Percentiles rank a stretch among this genome's conserved stretches.
phyloP scores from a whole-genome alignment of 78 protist genomes.

The Dictyostelium capitatum region DNA sequence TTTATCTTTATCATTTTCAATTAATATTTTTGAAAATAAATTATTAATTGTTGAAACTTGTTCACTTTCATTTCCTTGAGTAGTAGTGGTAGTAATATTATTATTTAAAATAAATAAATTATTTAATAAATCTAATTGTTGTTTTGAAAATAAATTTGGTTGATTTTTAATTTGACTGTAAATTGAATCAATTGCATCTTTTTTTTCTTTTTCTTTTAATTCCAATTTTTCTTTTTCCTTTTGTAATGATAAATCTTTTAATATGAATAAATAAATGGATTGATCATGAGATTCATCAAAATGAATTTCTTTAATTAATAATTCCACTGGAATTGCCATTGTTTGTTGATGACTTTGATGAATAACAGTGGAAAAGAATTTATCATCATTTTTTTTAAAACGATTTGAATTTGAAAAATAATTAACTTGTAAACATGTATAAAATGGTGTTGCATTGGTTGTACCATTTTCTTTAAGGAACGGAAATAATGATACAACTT shows the following conservation, averaged over 20 bases:
- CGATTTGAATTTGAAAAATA: not conserved
- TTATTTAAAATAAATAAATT: not conserved
- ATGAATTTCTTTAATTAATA: conserved; percentile 25
- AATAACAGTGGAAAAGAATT: conserved; percentile 3
- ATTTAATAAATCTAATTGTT: conserved; percentile 3
- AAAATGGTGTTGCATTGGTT: not conserved
- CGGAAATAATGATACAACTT: conserved; percentile 20
- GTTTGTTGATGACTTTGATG: not conserved
- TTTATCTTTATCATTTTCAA: not conserved
- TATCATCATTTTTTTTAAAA: not conserved
- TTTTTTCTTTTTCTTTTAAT: not conserved
- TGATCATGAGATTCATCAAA: not conserved
- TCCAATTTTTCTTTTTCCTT: not conserved
- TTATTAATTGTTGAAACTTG: not conserved
- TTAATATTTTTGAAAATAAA: not conserved
- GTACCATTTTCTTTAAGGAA: conserved; percentile 2
- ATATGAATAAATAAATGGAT: not conserved
- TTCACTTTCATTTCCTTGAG: not conserved
- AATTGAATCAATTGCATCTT: not conserved
- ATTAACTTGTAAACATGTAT: not conserved
- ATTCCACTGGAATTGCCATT: not conserved
- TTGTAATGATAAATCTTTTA: conserved; percentile 4
- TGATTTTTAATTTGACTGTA: not conserved
- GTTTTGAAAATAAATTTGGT: not conserved
- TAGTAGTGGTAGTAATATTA: not conserved